Evolutionary conservation across 352 stramenopile genomes (phyloP), one percentile per base, ranked within the genome.

Genomic region (Phytophthora fragariaefolia): DNA sequence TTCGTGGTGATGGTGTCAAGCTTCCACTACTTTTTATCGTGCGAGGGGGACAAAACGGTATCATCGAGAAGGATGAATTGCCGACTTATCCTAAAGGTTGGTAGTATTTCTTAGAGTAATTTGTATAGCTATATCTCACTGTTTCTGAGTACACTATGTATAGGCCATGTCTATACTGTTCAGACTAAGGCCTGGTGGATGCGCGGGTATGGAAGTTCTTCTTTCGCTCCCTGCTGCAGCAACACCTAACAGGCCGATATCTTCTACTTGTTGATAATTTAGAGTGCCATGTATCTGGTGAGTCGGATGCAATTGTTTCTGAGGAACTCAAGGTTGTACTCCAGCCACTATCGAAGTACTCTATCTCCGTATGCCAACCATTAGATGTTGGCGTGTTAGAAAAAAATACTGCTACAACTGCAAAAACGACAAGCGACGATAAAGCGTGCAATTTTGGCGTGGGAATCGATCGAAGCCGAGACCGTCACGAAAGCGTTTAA

Each of bases 11-110:
- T 20, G 55, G 55, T 28, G 4, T 26, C 0, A 66, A 71, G 17
- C 24, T 54, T 1, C 28, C 48, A 20, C 24, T 58, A 6, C 49
- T 66, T 23, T 66, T 71, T 18, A 71, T 65, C 42, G 47, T 71
- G 10, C 45, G 55, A 5, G 32, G 54, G 0, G 40, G 55, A 6
- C 56, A 4, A 13, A 48, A 48, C 8, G 49, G 63, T 15, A 57
- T 13, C 6, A 71, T 66, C 28, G 38, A 71, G 24, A 15, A 66
- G 20, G 30, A 38, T 2, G 55, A 66, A 38, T 13, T 66, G 0
- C 30, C 34, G 17, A 62, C 55, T 0, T 61, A 66, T 17, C 42
- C 36, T 6, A 43, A 43, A 43, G 36, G 36, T 43, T n/a, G n/a
- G 36, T 15, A 15, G 8, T 43, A 17, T 43, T 43, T 43, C 18